phyloP scores from a whole-genome alignment of 2,329 filamentous ascomycete species.

The Penicillium sp. region DNA sequence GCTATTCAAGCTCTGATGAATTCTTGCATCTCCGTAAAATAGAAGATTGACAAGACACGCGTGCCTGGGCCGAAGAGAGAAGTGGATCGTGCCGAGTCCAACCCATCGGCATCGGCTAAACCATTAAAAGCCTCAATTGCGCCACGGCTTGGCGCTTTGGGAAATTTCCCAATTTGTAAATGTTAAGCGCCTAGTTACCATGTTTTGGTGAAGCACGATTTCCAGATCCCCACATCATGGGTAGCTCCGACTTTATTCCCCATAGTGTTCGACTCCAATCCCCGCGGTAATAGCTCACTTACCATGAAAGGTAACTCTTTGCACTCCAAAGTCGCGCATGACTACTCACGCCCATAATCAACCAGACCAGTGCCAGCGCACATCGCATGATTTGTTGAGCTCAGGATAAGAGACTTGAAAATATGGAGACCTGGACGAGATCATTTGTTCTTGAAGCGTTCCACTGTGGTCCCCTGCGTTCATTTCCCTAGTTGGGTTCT shows the following conservation, averaged over 20 bases:
- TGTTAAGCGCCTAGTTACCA: neutral
- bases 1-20: neutral
- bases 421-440: constrained; percentile 1
- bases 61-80: constrained; percentile 3
- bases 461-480: constrained; percentile 10
- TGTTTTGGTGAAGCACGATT: neutral
- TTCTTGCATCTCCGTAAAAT: neutral
- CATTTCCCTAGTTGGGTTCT: constrained; percentile 20
- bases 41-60: neutral
- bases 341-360: neutral
- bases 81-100: constrained; percentile 9
- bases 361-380: neutral
- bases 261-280: constrained; percentile 3
- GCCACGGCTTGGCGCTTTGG: neutral
- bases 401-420: neutral
- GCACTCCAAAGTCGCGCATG: neutral
- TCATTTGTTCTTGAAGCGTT: constrained; percentile 2
- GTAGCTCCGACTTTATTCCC: neutral
- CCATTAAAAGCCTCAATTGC: neutral
- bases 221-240: neutral
- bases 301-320: constrained; percentile 7
- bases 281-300: constrained; percentile 1
- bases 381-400: constrained; percentile 12
- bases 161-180: neutral
- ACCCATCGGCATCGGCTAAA: constrained; percentile 8